Evolutionary conservation across 139 green algal genomes (phyloP), one percentile per base, ranked within the genome.

Genomic region (Micractinium sp.): DNA sequence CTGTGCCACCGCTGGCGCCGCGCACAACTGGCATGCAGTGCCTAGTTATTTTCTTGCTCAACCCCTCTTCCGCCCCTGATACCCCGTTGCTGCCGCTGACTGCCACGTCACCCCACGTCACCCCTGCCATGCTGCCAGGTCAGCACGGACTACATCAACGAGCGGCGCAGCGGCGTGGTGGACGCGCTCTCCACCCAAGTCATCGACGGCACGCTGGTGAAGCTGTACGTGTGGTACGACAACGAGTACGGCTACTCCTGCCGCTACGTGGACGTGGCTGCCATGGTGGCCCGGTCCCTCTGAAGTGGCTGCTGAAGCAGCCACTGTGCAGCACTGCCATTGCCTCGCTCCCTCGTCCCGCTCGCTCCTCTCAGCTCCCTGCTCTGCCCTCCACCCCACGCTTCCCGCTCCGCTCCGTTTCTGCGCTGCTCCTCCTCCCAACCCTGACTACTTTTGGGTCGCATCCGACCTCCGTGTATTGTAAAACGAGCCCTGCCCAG

Each of bases 201-300:
- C 20, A 96, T 98, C 39, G 94, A 98, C 85, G 90, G 87, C 60
- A 96, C 90, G 0, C 90, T 96, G 93, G 93, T 98, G 56, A 97
- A 98, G 94, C 93, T 98, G 20, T 98, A 98, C 81, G 94, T 92
- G 0, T 98, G 96, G 85, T 97, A 98, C 85, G 96, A 98, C 91
- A 98, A 98, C 82, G 96, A 98, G 93, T 97, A 81, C 47, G 96
- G 96, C 33, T 98, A 98, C 91, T 92, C 81, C 41, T 92, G 82
- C 67, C 89, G 94, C 7, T 92, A 96, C 81, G 94, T 95, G 73
- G 94, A 98, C 81, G 87, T 96, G 14, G 91, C 91, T 0, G 85
- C 75, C 38, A 94, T 95, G 85, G 93, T 97, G 60, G 94, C 93
- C 29, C 33, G 69, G 47, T 82, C 74, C 22, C 33, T 87, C 23